A percentile compares a stretch with the other conserved stretches of the same genome.
Evolutionary conservation across 768 basidiomycete genomes (phyloP).

Genomic region (Mycena polygramma): DNA sequence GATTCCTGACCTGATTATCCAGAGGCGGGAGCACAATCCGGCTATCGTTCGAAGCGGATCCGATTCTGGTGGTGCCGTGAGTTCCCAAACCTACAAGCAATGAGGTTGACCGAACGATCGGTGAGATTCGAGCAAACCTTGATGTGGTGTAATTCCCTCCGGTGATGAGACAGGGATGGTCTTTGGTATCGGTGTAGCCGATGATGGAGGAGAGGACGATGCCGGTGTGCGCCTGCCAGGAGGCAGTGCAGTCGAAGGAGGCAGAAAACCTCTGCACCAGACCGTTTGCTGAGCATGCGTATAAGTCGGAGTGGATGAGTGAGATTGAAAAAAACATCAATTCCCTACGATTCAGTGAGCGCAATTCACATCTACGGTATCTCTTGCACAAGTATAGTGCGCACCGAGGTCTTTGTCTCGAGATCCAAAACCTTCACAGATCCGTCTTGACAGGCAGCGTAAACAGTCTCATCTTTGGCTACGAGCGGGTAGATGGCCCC

Average conservation of each 20-base stretch:
- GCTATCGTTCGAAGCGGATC: conserved; percentile 36
- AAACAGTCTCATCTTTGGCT: conserved; percentile 82
- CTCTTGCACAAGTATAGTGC: conserved; percentile 90
- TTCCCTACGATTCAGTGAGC: conserved; percentile 61
- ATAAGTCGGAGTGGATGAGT: conserved; percentile 72
- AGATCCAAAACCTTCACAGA: conserved; percentile 92
- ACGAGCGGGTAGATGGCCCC: conserved; percentile 90
- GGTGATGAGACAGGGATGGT: conserved; percentile 68
- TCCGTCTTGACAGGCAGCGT: conserved; percentile 95
- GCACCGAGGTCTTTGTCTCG: conserved; percentile 88
- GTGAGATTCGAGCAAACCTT: conserved; percentile 63
- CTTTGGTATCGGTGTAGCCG: conserved; percentile 49
- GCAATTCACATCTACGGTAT: conserved; percentile 51
- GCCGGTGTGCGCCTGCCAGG: conserved; percentile 85
- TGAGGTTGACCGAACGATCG: not conserved
- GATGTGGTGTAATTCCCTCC: conserved; percentile 89
- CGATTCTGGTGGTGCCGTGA: conserved; percentile 49
- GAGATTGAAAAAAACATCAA: conserved; percentile 89
- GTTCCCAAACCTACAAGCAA: conserved; percentile 65
- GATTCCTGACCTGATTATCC: conserved; percentile 39
- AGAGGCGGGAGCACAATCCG: conserved; percentile 30
- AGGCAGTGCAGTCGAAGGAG: conserved; percentile 86
- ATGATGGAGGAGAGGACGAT: conserved; percentile 87
- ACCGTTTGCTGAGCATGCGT: conserved; percentile 77
- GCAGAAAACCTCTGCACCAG: conserved; percentile 86